These are phyloP conservation scores for Elsinoe necatrix DNA, from an alignment of 2,329 filamentous ascomycete genomes.

Conservation along the genomic window DNA sequence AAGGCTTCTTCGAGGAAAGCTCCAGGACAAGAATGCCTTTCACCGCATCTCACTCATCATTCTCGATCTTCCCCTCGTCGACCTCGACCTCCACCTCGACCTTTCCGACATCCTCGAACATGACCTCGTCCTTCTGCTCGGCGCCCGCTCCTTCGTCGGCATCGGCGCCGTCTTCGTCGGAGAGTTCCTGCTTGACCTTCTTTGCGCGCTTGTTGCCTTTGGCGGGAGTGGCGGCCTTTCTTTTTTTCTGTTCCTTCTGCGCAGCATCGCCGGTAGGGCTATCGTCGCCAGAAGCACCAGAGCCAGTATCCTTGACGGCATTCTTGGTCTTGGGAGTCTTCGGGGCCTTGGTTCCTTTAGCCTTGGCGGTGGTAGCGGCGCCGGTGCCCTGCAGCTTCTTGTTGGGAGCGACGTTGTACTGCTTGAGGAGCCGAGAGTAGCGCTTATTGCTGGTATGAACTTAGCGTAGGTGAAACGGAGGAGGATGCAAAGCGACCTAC, in stretches of 20 bases:
- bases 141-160: neutral
- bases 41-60: neutral
- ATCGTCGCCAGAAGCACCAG: slow-evolving; percentile 13
- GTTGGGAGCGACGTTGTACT: slow-evolving; percentile 40
- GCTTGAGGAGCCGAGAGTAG: slow-evolving; percentile 58
- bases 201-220: slow-evolving; percentile 15
- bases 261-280: slow-evolving; percentile 14
- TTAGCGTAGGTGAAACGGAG: slow-evolving; percentile 6
- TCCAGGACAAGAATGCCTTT: neutral
- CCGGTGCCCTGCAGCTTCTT: slow-evolving; percentile 3
- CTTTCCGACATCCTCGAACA: slow-evolving; percentile 8
- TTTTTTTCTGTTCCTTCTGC: slow-evolving; percentile 15
- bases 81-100: slow-evolving; percentile 7
- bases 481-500: slow-evolving; percentile 43
- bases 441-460: slow-evolving; percentile 50
- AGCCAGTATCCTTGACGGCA: slow-evolving; percentile 10
- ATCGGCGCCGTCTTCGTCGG: slow-evolving; percentile 6
- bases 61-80: slow-evolving; percentile 4
- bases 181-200: slow-evolving; percentile 16
- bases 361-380: neutral
- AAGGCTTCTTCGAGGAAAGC: neutral
- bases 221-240: slow-evolving; percentile 16
- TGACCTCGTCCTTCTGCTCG: neutral
- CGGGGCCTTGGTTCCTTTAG: neutral
- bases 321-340: slow-evolving; percentile 11